Evolutionary conservation across 2,329 filamentous ascomycete genomes (phyloP), one percentile per base, ranked within the genome.

Genomic region (Huntiella bhutanensis): DNA sequence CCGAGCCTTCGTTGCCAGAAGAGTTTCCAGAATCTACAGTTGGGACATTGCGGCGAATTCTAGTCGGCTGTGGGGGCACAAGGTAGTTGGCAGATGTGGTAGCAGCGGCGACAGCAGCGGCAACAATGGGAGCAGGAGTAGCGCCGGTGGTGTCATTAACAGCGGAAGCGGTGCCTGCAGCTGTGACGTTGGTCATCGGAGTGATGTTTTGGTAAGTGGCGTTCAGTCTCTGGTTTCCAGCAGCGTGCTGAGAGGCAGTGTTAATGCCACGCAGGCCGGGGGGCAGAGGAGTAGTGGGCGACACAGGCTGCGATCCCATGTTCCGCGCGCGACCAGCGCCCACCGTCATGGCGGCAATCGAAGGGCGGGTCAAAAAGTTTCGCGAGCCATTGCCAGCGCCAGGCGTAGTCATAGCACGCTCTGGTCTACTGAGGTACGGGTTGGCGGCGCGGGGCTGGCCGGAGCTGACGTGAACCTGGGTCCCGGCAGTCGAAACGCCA

Each of bases 101-200:
- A 19, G 77, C 66, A 1, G 80, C 76, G 41, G 80, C 80, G 39
- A 82, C 70, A 11, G 86, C 86, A 1, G 86, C 93, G 5, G 84
- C 91, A 1, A 86, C 86, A 10, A 86, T 95, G 48, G 87, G 82
- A 6, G 91, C 68, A 65, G 46, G 69, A 64, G 49, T 69, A 69
- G 43, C 68, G 22, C 22, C 8, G 22, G 22, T 28, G 22, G 22
- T 8, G 22, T 28, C 22, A 28, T 28, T 28, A 4, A 3, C 22
- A 28, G 80, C 77, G 19, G 77, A 66, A 1, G 80, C 76, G 41
- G 80, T 80, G 39, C 82, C 70, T 11, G 86, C 86, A 1, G 86
- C 93, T 4, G 84, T 91, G 1, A 86, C 86, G 8, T 86, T 95
- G 48, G 87, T 82, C 5, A 91, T 68, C 64, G 46, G 69, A 63